phyloP scores from a whole-genome alignment of 106 monocot species.

The Platanthera zijinensis region DNA sequence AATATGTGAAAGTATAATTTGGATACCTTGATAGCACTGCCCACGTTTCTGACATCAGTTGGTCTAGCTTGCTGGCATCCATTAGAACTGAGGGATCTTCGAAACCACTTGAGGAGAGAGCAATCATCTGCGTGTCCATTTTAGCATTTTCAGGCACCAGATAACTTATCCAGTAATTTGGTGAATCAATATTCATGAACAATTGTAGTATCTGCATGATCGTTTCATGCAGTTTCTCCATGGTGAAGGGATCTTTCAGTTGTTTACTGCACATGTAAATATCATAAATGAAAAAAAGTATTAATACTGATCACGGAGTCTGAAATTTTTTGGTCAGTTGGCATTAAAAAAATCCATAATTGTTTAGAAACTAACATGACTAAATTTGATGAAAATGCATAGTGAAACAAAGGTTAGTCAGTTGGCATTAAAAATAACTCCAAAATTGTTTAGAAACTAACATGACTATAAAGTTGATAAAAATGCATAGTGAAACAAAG shows the following conservation, averaged over 20 bases:
- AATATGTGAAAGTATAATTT: neutral
- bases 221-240: constrained; percentile 44
- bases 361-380: neutral
- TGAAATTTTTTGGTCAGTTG: neutral
- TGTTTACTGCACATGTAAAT: constrained; percentile 48
- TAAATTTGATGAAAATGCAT: neutral
- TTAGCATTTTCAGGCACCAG: constrained; percentile 68
- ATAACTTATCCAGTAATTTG: constrained; percentile 55
- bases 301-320: neutral
- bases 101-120: constrained; percentile 40
- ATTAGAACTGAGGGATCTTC: constrained; percentile 49
- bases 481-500: neutral
- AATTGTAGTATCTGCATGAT: constrained; percentile 54
- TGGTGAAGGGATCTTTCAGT: constrained; percentile 52
- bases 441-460: neutral
- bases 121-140: constrained; percentile 44
- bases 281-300: neutral
- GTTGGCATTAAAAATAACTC: neutral
- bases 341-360: neutral
- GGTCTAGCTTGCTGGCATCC: constrained; percentile 67
- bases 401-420: neutral
- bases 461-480: neutral
- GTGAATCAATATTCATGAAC: constrained; percentile 45
- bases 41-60: constrained; percentile 71
- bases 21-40: constrained; percentile 66